Evolutionary conservation across 371 early-diverging fungal species (phyloP), one percentile per base, ranked within the genome.

Genomic region (Syncephalastrum racemosum): DNA sequence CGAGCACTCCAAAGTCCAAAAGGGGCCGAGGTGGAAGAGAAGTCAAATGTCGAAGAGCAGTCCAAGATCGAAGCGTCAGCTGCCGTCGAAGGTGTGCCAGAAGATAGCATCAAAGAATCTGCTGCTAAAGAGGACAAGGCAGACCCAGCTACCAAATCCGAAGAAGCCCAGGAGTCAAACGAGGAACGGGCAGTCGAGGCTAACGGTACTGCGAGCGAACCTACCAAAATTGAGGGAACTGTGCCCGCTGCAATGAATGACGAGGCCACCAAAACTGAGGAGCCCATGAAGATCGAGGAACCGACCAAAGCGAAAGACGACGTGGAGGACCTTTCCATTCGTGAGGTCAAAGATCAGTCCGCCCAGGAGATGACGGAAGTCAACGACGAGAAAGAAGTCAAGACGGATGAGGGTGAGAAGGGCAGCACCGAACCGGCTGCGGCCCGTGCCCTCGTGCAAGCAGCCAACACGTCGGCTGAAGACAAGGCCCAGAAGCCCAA

Each of bases 331-430:
- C 36, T 31, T 31, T 31, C 36, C 3, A 31, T 31, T 31, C 0
- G 6, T 7, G 36, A 31, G 36, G 13, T 15, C 8, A 22, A 45
- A 13, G 46, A 45, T 6, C 20, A 31, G 20, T 13, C n/a, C 54
- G 45, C 41, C 12, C 25, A 53, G 2, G 24, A 53, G 18, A 23
- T 23, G 40, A 22, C 23, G 25, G 54, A 49, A 49, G 50, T 19
- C 46, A 14, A 8, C 19, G 52, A 31, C 36, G 31, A 41, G 42
- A 22, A n/a, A 20, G 18, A 39, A 18, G 22, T 12, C 53, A 43
- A 24, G 23, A 22, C 14, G 24, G 5, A 53, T 16, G 20, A 19
- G 16, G 12, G 16, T 1, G 40, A 43, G 44, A 31, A 44, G 25
- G 16, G 22, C 3, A 8, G 10, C 10, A 31, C 36, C 6, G 36